Evolutionary conservation across 306 rosid species (phyloP), one percentile per base, ranked within the genome.

Genomic region (Sphenostylis stenocarpa): DNA sequence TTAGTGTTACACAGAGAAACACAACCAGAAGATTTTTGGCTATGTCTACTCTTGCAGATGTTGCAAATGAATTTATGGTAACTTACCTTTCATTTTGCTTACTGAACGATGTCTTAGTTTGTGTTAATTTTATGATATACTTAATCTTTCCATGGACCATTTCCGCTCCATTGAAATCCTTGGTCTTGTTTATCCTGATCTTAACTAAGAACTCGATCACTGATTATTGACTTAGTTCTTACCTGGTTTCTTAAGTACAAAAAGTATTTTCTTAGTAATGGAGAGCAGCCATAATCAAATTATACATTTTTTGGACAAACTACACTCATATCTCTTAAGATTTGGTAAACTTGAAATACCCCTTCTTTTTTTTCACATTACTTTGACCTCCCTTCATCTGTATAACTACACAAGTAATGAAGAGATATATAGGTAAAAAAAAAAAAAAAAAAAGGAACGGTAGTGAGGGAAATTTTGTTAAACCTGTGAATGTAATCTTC

Each of bases 1-100:
- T 47, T 4, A 68, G 68, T 70, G 51, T 55, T 48, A 20, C 67
- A 10, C 83, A 16, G 62, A 80, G 77, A 65, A 77, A 63, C 3
- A 80, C 72, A 53, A 47, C 73, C 20, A 80, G 76, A 45, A 83
- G 81, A 70, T 83, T 77, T 21, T 73, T 70, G 61, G 38, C 63
- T 70, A 66, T 65, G 81, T 63, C 82, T 70, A 73, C 84, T 77
- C 81, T 86, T 48, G 87, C 85, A 13, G 85, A 86, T 64, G 71
- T 86, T 63, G 85, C 85, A 39, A 83, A 80, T 63, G 81, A 83
- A 28, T 80, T 83, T 63, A 77, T 64, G 87, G 89, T 86, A 83
- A 79, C 58, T 75, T 47, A 14, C 16, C 52, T 61, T 65, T 44
- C 39, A 45, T 67, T 74, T 43, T 7, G 28, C 64, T 58, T 71